phyloP scores from a whole-genome alignment of 2,329 filamentous ascomycete genomes.

The Dothiorella sarmentorum region DNA sequence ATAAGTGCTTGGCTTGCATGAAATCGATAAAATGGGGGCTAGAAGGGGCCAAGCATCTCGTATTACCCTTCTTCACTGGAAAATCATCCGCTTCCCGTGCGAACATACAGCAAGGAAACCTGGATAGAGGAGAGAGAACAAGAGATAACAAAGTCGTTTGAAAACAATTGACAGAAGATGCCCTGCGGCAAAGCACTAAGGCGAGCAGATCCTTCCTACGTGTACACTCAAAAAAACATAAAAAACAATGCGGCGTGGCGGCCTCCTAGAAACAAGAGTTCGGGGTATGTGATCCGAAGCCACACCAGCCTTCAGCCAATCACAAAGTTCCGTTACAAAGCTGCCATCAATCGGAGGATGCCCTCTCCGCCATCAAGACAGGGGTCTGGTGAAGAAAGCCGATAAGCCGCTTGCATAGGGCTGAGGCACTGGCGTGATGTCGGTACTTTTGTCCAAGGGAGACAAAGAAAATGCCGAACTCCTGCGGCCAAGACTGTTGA shows the following conservation, averaged over 20 bases:
- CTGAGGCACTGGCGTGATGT: constrained; percentile 3
- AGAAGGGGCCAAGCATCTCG: constrained; percentile 7
- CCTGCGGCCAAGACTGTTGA: not conserved
- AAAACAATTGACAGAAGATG: not conserved
- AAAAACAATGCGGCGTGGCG: not conserved
- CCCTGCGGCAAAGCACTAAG: not conserved
- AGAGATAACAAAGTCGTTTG: not conserved
- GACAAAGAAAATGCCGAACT: constrained; percentile 1
- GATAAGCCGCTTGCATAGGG: constrained; percentile 4
- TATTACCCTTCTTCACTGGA: not conserved
- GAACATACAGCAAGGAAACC: not conserved
- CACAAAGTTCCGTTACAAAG: not conserved
- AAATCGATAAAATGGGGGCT: not conserved
- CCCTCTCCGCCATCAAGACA: not conserved
- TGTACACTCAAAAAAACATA: too few species aligned
- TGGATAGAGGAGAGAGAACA: not conserved
- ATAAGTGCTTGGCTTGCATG: constrained; percentile 15
- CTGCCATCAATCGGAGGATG: not conserved
- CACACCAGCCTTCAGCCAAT: not conserved
- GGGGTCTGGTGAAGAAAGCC: not conserved
- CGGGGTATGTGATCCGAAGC: not conserved
- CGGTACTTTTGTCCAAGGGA: not conserved
- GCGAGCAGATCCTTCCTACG: too few species aligned
- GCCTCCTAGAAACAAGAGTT: not conserved
- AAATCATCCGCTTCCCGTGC: not conserved